Percentiles rank a stretch among this genome's conserved stretches.
Evolutionary conservation across 805 yeast species (phyloP).

Genomic region (Crinitomyces ghanaensis): DNA sequence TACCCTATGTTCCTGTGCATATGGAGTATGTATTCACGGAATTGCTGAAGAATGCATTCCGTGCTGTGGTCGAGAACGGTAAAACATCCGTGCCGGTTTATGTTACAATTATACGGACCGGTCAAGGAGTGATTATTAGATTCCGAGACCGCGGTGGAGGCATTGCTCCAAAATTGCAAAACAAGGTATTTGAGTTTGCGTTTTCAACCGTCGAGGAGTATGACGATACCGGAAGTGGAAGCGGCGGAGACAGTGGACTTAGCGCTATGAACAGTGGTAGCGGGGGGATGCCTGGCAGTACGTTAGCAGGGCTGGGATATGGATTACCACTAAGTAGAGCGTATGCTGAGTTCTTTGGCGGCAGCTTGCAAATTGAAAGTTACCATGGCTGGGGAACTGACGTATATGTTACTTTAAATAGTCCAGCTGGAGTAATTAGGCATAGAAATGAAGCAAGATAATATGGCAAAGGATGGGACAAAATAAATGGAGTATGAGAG

Average conservation of each 20-base stretch:
- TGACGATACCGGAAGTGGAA: constrained; percentile 46
- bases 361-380: constrained; percentile 55
- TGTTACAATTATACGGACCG: constrained; percentile 37
- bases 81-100: constrained; percentile 32
- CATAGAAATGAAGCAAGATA: neutral
- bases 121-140: constrained; percentile 52
- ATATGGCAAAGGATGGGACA: too few relatives aligned
- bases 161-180: constrained; percentile 52
- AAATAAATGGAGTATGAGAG: too few relatives aligned
- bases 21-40: constrained; percentile 82
- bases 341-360: constrained; percentile 64
- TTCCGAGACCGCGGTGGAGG: constrained; percentile 87
- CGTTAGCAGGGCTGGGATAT: constrained; percentile 91
- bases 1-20: constrained; percentile 82
- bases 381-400: constrained; percentile 73
- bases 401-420: constrained; percentile 39
- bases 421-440: too few relatives aligned
- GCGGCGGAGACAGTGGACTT: too few relatives aligned
- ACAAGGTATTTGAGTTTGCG: constrained; percentile 72
- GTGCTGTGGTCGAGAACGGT: constrained; percentile 73
- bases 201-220: constrained; percentile 62
- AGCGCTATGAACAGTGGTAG: constrained; percentile 58
- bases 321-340: constrained; percentile 80
- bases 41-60: constrained; percentile 70
- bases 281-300: constrained; percentile 56